Percentiles rank a stretch among this genome's conserved stretches.
These are phyloP conservation scores for Basidiobolus heterosporus DNA, from an alignment of 371 early-diverging fungal genomes.

Conservation along the genomic window DNA sequence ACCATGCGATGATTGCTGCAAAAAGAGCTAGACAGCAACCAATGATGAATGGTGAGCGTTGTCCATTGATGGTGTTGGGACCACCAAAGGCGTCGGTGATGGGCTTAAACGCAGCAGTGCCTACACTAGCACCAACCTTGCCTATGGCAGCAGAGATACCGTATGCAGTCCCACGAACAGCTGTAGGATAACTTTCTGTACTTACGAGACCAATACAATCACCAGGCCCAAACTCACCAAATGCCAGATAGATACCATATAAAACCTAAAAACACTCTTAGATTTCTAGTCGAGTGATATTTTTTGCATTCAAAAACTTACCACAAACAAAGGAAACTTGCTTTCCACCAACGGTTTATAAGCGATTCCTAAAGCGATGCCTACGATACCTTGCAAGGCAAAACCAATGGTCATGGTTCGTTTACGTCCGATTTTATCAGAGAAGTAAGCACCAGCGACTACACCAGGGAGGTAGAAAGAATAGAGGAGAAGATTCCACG, in stretches of 20 bases:
- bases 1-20: slow-evolving; percentile 19
- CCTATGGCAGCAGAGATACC: slow-evolving; percentile 41
- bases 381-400: slow-evolving; percentile 27
- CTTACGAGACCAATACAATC: slow-evolving; percentile 33
- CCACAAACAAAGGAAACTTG: slow-evolving; percentile 39
- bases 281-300: too few species aligned
- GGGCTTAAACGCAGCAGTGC: slow-evolving; percentile 28
- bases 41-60: slow-evolving; percentile 28
- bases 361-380: slow-evolving; percentile 34
- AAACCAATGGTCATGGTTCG: slow-evolving; percentile 34
- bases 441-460: slow-evolving; percentile 26
- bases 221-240: slow-evolving; percentile 43
- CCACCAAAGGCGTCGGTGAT: slow-evolving; percentile 17
- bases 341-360: slow-evolving; percentile 19
- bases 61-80: slow-evolving; percentile 19
- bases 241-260: slow-evolving; percentile 36
- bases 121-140: slow-evolving; percentile 30
- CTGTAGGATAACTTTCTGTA: slow-evolving; percentile 37
- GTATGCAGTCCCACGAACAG: slow-evolving; percentile 40
- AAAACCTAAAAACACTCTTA: slow-evolving; percentile 10
- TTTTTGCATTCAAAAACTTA: too few species aligned
- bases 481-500: slow-evolving; percentile 38
- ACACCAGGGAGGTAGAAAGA: slow-evolving; percentile 40
- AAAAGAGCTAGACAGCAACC: slow-evolving; percentile 27
- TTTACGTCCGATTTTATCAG: slow-evolving; percentile 38